Conservation (phyloP, 2,329 filamentous ascomycete species). For the Rachicladosporium sp. region DNA sequence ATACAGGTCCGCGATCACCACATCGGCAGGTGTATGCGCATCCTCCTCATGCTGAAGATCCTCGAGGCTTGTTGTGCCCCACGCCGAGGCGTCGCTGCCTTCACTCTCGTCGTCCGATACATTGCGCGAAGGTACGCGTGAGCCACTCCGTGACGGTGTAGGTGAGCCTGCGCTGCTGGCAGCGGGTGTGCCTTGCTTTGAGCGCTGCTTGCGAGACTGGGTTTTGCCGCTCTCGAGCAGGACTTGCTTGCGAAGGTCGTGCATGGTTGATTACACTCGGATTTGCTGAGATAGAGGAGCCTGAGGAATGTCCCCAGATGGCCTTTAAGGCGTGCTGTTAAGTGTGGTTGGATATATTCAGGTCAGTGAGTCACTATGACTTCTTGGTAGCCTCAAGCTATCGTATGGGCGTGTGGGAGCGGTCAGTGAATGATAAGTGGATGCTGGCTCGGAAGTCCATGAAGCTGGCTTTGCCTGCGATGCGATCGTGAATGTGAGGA, state of each 20-base stretch:
- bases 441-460: constrained; percentile 2
- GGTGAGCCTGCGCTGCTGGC: constrained; percentile 48
- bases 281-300: not conserved
- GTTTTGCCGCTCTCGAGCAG: constrained; percentile 64
- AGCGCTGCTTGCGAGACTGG: constrained; percentile 53
- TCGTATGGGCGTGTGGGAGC: constrained; percentile 5
- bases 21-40: constrained; percentile 33
- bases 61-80: constrained; percentile 56
- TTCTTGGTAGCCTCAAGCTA: not conserved
- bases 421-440: constrained; percentile 4
- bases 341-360: not conserved
- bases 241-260: constrained; percentile 48
- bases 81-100: constrained; percentile 47
- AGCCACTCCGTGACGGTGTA: constrained; percentile 45
- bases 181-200: constrained; percentile 42
- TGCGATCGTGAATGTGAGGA: too few relatives aligned
- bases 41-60: constrained; percentile 46
- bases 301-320: constrained; percentile 1
- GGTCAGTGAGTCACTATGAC: not conserved
- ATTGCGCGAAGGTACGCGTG: constrained; percentile 48
- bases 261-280: constrained; percentile 15
- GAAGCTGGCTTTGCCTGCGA: too few relatives aligned
- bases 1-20: constrained; percentile 50
- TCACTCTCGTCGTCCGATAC: constrained; percentile 50
- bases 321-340: not conserved